A percentile compares a stretch with the other conserved stretches of the same genome.
Conservation (phyloP, 2,329 filamentous ascomycete species). For the Gnomoniopsis sp. region DNA sequence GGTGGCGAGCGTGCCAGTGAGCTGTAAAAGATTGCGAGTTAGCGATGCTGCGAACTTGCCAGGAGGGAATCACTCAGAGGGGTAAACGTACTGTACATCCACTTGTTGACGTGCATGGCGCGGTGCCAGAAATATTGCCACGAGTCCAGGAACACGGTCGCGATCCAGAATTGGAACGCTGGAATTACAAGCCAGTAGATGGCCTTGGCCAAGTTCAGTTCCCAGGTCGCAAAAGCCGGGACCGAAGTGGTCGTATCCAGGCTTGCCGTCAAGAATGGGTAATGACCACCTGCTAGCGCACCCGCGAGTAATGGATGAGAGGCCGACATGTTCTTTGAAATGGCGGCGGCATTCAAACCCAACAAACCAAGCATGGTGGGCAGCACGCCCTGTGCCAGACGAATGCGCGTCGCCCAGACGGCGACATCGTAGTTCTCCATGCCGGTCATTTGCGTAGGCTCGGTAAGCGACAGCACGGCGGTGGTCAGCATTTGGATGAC, state of each 20-base stretch:
- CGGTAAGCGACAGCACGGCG: conserved; percentile 64
- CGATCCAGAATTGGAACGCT: conserved; percentile 70
- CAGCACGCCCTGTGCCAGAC: conserved; percentile 74
- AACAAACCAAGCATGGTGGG: conserved; percentile 67
- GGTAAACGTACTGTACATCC: conserved; percentile 77
- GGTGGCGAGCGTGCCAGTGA: conserved; percentile 90
- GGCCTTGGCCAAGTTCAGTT: conserved; percentile 67
- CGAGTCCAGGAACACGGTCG: conserved; percentile 77
- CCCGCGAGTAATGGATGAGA: conserved; percentile 73
- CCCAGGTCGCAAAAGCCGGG: conserved; percentile 81
- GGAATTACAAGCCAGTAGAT: conserved; percentile 81
- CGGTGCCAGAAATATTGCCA: conserved; percentile 99
- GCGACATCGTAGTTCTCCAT: conserved; percentile 83
- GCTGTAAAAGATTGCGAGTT: conserved; percentile 42
- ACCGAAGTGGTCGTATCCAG: conserved; percentile 48
- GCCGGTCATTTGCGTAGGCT: conserved; percentile 70
- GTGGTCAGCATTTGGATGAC: conserved; percentile 78
- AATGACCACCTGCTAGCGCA: conserved; percentile 74
- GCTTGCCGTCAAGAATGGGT: conserved; percentile 65
- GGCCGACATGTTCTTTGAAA: conserved; percentile 71
- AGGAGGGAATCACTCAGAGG: not conserved
- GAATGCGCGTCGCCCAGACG: conserved; percentile 81
- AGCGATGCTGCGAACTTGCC: conserved; percentile 2
- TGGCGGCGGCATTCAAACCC: conserved; percentile 70
- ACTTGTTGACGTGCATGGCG: conserved; percentile 95